Evolutionary conservation across 805 yeast species (phyloP), one percentile per base, ranked within the genome.

Genomic region (Candida silvicultrix): DNA sequence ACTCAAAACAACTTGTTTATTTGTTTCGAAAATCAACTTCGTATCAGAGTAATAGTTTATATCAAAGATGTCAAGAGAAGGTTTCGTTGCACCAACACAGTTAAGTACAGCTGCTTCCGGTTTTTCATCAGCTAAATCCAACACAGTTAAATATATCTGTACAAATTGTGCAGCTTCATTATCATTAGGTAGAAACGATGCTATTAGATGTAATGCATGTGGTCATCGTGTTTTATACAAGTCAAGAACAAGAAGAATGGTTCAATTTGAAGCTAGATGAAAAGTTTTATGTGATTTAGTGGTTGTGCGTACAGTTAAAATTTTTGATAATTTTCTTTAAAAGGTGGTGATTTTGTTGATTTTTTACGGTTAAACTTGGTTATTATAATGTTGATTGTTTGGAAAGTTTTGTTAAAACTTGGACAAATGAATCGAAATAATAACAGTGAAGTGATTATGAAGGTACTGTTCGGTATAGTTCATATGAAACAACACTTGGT

Each of bases 171-270:
- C 97, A 9, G 80, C 90, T 46, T 82, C 84, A 45, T 85, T 90
- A 57, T 81, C 95, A 3, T 78, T 94, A 55, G 83, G 89, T 45
- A 89, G 92, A 70, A 88, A 86, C 56, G 99, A 94, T 66, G 96
- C 98, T 28, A 96, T 94, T 53, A 86, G 98, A 73, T 94, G 99
- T 72, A 90, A 89, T 70, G 96, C 90, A 57, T 94, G 99, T 70
- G 99, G 99, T 52, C 98, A 94, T 72, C 85, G 99, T 71, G 97
- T 94, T 49, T 74, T 94, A 52, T 88, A 92, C 74, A 94, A 94
- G 74, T 96, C 97, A 51, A 85, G 99, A 74, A 92, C 98, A 42
- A 87, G 90, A 75, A 81, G 98, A 74, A 88, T 92, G 95, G 95
- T 85, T 44, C 90, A 85, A 68, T 85, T 84, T 62, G 90, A 84